phyloP scores from a whole-genome alignment of 228 moss, liverwort and hornwort genomes.

The Sphagnum magellanicum region DNA sequence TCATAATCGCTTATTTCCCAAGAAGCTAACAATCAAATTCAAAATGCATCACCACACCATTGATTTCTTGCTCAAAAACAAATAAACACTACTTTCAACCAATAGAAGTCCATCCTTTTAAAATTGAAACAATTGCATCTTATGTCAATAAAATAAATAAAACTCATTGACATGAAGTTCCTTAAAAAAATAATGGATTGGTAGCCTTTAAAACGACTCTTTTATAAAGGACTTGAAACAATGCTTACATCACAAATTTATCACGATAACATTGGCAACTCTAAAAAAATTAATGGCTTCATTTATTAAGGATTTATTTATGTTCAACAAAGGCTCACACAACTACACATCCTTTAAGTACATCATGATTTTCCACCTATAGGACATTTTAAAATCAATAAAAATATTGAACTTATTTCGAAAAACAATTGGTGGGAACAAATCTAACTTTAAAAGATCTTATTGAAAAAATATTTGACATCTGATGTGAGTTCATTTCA shows the following conservation, averaged over 20 bases:
- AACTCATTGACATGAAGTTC: background rate
- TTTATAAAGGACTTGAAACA: background rate
- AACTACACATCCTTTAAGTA: background rate
- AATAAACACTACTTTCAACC: background rate
- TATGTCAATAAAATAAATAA: background rate
- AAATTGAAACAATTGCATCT: background rate
- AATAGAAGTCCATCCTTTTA: background rate
- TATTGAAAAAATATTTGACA: background rate
- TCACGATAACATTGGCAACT: background rate
- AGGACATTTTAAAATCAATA: background rate
- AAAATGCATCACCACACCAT: background rate
- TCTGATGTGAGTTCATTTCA: background rate
- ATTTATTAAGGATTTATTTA: background rate
- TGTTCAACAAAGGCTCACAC: background rate
- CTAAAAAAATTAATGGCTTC: background rate
- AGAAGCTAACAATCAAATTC: background rate
- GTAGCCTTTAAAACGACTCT: background rate
- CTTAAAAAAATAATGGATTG: background rate
- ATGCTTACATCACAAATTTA: background rate
- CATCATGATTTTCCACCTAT: background rate
- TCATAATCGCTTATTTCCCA: background rate
- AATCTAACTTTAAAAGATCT: background rate
- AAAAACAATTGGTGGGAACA: background rate
- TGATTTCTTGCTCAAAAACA: background rate
- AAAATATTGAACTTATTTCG: background rate